These are phyloP conservation scores for Septoria petroselini DNA, from an alignment of 2,329 filamentous ascomycete species.

Conservation along the genomic window DNA sequence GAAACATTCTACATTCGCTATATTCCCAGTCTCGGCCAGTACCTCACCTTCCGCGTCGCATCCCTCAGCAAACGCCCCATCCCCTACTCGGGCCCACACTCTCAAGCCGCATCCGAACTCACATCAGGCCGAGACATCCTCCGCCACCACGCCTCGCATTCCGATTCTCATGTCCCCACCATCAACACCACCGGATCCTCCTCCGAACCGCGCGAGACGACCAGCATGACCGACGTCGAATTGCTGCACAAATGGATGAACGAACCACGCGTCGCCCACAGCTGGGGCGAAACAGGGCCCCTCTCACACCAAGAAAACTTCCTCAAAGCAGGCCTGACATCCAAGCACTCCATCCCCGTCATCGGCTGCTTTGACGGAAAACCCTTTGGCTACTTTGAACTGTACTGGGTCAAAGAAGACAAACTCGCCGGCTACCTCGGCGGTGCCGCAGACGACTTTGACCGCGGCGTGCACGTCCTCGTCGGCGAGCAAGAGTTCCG, in stretches of 20 bases:
- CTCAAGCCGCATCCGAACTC: constrained; percentile 29
- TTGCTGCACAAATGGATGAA: constrained; percentile 87
- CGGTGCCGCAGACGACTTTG: constrained; percentile 72
- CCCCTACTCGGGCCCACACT: constrained; percentile 59
- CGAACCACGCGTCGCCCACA: constrained; percentile 74
- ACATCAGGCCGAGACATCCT: constrained; percentile 34
- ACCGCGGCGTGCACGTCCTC: constrained; percentile 82
- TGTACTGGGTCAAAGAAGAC: constrained; percentile 98
- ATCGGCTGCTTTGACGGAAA: constrained; percentile 93
- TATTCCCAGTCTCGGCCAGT: constrained; percentile 76
- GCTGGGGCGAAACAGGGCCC: constrained; percentile 70
- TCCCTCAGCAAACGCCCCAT: constrained; percentile 64
- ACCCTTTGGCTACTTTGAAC: constrained; percentile 94
- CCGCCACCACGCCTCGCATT: constrained; percentile 27
- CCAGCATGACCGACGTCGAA: constrained; percentile 55
- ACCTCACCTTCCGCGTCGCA: constrained; percentile 83
- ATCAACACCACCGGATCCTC: constrained; percentile 21
- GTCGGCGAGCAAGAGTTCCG: constrained; percentile 91
- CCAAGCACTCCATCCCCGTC: constrained; percentile 77
- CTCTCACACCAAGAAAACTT: constrained; percentile 62
- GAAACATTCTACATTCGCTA: constrained; percentile 89
- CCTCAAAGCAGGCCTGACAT: constrained; percentile 62
- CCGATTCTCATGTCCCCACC: constrained; percentile 48
- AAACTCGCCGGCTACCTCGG: constrained; percentile 66
- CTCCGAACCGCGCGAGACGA: constrained; percentile 17